Percentiles rank a stretch among this genome's conserved stretches.
Evolutionary conservation across 768 basidiomycete genomes (phyloP).

Genomic region (Trametes punicea): DNA sequence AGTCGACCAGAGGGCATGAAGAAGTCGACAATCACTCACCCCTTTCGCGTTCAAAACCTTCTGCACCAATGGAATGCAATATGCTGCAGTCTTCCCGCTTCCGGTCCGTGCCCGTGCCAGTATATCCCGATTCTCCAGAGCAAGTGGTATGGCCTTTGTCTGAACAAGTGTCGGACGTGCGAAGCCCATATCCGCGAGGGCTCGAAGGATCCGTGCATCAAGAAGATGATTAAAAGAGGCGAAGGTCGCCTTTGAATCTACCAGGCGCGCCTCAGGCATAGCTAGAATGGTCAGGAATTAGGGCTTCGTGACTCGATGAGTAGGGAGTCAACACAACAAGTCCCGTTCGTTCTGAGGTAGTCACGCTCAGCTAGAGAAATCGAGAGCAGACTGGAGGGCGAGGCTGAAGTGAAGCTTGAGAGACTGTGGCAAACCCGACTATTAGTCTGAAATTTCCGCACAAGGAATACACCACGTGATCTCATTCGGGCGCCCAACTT

Average conservation of each 20-base stretch:
- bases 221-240: constrained; percentile 68
- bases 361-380: too few species aligned
- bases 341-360: too few species aligned
- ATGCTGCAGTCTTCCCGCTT: constrained; percentile 96
- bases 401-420: too few species aligned
- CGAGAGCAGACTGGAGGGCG: too few species aligned
- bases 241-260: constrained; percentile 36
- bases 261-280: constrained; percentile 30
- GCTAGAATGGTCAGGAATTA: too few species aligned
- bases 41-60: constrained; percentile 79
- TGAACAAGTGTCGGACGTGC: constrained; percentile 91
- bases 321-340: too few species aligned
- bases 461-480: too few species aligned
- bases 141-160: constrained; percentile 86
- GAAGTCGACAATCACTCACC: constrained; percentile 45
- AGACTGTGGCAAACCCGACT: too few species aligned
- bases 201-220: constrained; percentile 80
- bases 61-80: constrained; percentile 87
- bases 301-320: too few species aligned
- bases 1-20: not conserved
- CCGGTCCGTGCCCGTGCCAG: constrained; percentile 94
- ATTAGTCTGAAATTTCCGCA: too few species aligned
- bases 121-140: constrained; percentile 85
- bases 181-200: constrained; percentile 88
- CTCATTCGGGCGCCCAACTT: too few species aligned